Conservation (phyloP, 768 basidiomycete genomes). For the Mycena indigotica region DNA sequence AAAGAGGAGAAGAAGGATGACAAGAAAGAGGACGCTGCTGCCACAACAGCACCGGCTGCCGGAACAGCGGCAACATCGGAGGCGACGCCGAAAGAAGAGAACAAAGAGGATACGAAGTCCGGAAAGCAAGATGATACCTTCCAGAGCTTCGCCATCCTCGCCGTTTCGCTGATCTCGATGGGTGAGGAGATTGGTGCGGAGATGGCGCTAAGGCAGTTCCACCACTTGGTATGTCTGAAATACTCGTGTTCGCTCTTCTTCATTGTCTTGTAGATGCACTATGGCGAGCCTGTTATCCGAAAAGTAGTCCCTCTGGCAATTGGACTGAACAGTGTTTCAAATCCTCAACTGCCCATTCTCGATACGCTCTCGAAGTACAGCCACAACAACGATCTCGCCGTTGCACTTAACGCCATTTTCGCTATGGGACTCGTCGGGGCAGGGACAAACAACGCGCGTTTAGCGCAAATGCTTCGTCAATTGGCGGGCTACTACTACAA, state of each 20-base stretch:
- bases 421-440: constrained; percentile 99
- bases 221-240: constrained; percentile 75
- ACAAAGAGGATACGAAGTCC: constrained; percentile 53
- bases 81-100: constrained; percentile 42
- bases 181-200: constrained; percentile 97
- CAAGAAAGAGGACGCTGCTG: constrained; percentile 40
- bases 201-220: constrained; percentile 97
- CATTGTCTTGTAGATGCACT: constrained; percentile 80
- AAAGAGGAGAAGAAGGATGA: constrained; percentile 64
- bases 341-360: constrained; percentile 90
- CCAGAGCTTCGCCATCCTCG: constrained; percentile 91
- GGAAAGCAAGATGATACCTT: constrained; percentile 69
- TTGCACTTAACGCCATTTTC: constrained; percentile 96
- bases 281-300: constrained; percentile 90
- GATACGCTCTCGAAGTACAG: constrained; percentile 99
- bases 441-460: constrained; percentile 96
- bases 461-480: constrained; percentile 97
- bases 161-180: constrained; percentile 94
- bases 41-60: neutral
- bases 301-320: constrained; percentile 94
- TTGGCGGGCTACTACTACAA: constrained; percentile 98
- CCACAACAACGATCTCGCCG: constrained; percentile 96
- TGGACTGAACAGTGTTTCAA: constrained; percentile 92
- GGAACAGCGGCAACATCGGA: neutral
- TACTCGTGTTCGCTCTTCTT: constrained; percentile 19